Evolutionary conservation across 441 rosid species (phyloP), one percentile per base, ranked within the genome.

Genomic region (Aquilaria agallochum): DNA sequence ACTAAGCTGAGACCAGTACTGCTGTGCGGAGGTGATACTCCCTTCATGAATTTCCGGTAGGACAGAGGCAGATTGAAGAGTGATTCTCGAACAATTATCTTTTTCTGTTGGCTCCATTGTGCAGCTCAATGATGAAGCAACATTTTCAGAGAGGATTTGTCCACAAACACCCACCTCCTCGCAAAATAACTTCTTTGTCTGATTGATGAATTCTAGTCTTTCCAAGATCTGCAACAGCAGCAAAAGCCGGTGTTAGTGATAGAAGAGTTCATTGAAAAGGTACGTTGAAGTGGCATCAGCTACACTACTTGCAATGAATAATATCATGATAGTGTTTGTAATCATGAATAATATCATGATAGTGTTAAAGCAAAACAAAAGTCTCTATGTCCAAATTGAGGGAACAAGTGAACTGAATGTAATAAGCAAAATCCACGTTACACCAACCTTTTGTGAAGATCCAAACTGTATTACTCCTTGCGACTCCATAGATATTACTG

Each of bases 391-490:
- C 6, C 27, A 36, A 36, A 4, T 36, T 36, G 9, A 36, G 5
- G 42, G 7, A 4, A 36, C 42, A 36, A 36, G 42, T 36, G 7
- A 36, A 36, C 7, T 8, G 7, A 36, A 36, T 36, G 42, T 36
- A 5, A 36, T 8, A 36, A 3, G 6, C 42, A 36, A 36, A 36
- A 36, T 36, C 7, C 5, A 8, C 42, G 7, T 7, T 32, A 12
- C 47, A 57, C 90, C 65, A 72, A 94, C 98, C 97, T 85, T 87
- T 58, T 68, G 68, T 56, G 71, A 74, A 52, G 98, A 86, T 71
- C 98, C 98, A 68, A 94, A 78, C 70, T 84, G 96, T 54, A 89
- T 31, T 50, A 94, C 92, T 56, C 95, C 95, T 42, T 64, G 66
- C 13, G 88, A 74, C 76, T 78, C 84, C 61, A 83, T 72, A 11